These are phyloP conservation scores for Cryptococcus sp. DNA, from an alignment of 1,284 basidiomycete genomes.

Conservation along the genomic window DNA sequence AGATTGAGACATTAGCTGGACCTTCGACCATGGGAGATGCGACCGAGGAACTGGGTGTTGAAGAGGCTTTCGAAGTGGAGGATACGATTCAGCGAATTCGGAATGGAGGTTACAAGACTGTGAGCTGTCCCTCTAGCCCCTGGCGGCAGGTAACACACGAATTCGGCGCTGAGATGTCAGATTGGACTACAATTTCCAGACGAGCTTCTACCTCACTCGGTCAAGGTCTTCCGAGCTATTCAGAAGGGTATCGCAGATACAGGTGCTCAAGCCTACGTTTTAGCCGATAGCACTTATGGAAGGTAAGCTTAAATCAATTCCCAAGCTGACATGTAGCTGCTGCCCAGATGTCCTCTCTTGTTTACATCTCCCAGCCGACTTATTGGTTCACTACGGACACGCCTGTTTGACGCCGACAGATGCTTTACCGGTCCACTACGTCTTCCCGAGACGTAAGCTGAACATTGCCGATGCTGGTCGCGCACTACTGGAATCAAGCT, in stretches of 20 bases:
- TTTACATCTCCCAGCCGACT: conserved; percentile 87
- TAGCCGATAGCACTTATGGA: conserved; percentile 96
- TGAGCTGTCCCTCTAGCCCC: conserved; percentile 16
- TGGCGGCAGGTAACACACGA: neutral
- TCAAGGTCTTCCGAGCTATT: conserved; percentile 74
- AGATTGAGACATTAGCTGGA: conserved; percentile 21
- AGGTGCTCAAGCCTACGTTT: conserved; percentile 67
- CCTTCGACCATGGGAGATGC: conserved; percentile 34
- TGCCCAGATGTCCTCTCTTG: conserved; percentile 97
- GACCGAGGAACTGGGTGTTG: conserved; percentile 26
- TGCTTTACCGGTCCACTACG: conserved; percentile 47
- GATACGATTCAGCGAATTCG: conserved; percentile 44
- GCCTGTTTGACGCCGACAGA: conserved; percentile 71
- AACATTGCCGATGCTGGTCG: conserved; percentile 28
- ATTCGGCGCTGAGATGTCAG: conserved; percentile 49
- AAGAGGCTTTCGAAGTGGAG: conserved; percentile 48
- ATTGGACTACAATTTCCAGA: conserved; percentile 95
- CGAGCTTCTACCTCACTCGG: conserved; percentile 80
- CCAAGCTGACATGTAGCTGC: conserved; percentile 59
- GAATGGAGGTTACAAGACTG: conserved; percentile 46
- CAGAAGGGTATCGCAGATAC: conserved; percentile 54
- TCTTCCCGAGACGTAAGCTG: conserved; percentile 42
- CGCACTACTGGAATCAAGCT: conserved; percentile 21
- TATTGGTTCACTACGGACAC: conserved; percentile 92
- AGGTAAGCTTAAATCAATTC: conserved; percentile 57